Conservation (phyloP, 2,329 filamentous ascomycete genomes). For the Beauveria bassiana region DNA sequence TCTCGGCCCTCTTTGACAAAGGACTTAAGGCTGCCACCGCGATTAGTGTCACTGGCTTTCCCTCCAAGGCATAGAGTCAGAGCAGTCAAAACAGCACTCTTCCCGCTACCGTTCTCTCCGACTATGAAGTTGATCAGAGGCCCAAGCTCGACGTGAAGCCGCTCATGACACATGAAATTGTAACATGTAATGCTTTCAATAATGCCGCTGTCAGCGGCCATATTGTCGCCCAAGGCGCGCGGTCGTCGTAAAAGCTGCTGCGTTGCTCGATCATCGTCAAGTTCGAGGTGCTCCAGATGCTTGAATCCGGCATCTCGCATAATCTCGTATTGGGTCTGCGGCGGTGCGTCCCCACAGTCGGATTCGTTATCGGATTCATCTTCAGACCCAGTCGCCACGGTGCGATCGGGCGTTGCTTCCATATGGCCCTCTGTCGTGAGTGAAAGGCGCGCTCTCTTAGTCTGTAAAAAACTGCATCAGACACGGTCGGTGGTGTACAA, state of each 20-base stretch:
- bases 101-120: slow-evolving; percentile 94
- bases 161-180: slow-evolving; percentile 95
- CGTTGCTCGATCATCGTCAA: slow-evolving; percentile 57
- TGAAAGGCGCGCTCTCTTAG: slow-evolving; percentile 5
- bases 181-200: slow-evolving; percentile 79
- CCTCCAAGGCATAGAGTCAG: slow-evolving; percentile 91
- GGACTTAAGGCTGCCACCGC: slow-evolving; percentile 79
- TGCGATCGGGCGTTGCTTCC: slow-evolving; percentile 18
- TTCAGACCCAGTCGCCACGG: slow-evolving; percentile 15
- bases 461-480: not conserved
- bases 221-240: slow-evolving; percentile 54
- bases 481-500: not conserved
- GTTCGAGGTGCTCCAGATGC: slow-evolving; percentile 48
- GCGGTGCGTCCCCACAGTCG: slow-evolving; percentile 28
- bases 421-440: slow-evolving; percentile 13
- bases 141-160: slow-evolving; percentile 75
- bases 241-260: slow-evolving; percentile 51
- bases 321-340: slow-evolving; percentile 54
- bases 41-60: slow-evolving; percentile 87
- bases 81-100: slow-evolving; percentile 90
- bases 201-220: slow-evolving; percentile 74
- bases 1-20: slow-evolving; percentile 88
- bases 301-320: slow-evolving; percentile 52
- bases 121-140: slow-evolving; percentile 97
- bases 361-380: slow-evolving; percentile 26